Evolutionary conservation across 2,329 filamentous ascomycete species (phyloP), one percentile per base, ranked within the genome.

Genomic region (Beauveria sp.): DNA sequence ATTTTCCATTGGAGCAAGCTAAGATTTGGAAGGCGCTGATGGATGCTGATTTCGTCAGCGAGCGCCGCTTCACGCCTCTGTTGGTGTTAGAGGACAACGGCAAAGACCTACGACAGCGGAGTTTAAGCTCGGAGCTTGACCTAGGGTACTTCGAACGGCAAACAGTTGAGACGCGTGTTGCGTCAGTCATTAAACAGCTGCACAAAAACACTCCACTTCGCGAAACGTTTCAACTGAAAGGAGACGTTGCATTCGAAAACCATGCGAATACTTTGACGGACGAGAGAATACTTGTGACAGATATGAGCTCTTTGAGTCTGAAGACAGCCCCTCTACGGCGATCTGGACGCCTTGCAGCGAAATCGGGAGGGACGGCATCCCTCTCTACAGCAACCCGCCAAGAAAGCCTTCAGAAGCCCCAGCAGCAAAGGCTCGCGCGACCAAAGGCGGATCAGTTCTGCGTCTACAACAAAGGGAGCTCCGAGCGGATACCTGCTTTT

Each of bases 41-140:
- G 54, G n/a, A 58, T 49, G 28, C 42, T 22, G 43, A 47, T 24
- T 58, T 58, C 40, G 54, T 49, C 42, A 26, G 5, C 45, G 24
- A 58, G 45, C 54, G 54, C 43, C 42, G 40, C 26, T 58, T 58
- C 10, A 38, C 54, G 10, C 54, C 54, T 9, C 42, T 49, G 28
- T 8, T 58, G 16, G 54, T 47, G 22, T 38, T 58, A 4, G 18
- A 58, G 45, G 26, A 58, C 9, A 47, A 47, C 43, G 54, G 54
- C 3, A 47, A 49, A 47, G 54, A 58, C 18, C 54, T 58, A 16
- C 43, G 54, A 38, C 42, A 58, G 30, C 42, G 43, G 43, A 47
- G 42, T 40, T n/a, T 58, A 49, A 40, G 54, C 54, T 58, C 43
- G 20, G 54, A 58, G 54, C 54, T 49, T 58, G 54, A 58, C 16